A percentile compares a stretch with the other conserved stretches of the same genome.
Evolutionary conservation across 2,329 filamentous ascomycete genomes (phyloP).

Genomic region (Cercospora beticola): DNA sequence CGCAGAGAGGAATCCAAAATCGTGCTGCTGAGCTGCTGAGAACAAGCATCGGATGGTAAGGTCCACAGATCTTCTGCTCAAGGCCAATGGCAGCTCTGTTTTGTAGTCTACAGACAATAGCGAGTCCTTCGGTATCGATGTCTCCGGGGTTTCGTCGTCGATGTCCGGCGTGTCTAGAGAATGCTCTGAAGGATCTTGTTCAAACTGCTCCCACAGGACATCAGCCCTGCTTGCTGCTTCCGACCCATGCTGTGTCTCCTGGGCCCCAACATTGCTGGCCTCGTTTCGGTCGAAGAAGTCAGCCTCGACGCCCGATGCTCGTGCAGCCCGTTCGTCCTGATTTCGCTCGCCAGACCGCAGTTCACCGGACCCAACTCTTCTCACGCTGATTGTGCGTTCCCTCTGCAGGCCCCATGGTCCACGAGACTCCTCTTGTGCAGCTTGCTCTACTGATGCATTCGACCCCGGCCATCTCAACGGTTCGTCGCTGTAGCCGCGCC

Average conservation of each 20-base stretch:
- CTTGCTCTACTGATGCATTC: not conserved
- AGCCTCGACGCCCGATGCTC: not conserved
- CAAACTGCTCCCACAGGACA: constrained; percentile 25
- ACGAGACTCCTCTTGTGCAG: not conserved
- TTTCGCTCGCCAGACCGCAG: not conserved
- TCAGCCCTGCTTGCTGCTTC: not conserved
- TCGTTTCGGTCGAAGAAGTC: constrained; percentile 11
- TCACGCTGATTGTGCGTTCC: not conserved
- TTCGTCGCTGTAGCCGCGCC: constrained; percentile 25
- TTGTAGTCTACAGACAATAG: constrained; percentile 31
- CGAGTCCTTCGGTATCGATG: constrained; percentile 11
- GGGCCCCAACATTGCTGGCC: not conserved
- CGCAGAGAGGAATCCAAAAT: constrained; percentile 32
- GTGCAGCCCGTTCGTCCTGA: not conserved
- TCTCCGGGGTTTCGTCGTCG: constrained; percentile 1
- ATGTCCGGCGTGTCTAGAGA: not conserved
- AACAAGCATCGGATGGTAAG: constrained; percentile 31
- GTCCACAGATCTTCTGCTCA: constrained; percentile 28
- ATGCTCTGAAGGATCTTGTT: constrained; percentile 10
- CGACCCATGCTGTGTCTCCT: not conserved
- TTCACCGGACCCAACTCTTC: not conserved
- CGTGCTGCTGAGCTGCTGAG: constrained; percentile 26
- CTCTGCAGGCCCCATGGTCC: not conserved
- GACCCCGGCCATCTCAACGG: constrained; percentile 1
- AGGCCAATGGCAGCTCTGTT: constrained; percentile 24